These are phyloP conservation scores for Colletotrichum noveboracense DNA, from an alignment of 2,329 filamentous ascomycete genomes.

Conservation along the genomic window DNA sequence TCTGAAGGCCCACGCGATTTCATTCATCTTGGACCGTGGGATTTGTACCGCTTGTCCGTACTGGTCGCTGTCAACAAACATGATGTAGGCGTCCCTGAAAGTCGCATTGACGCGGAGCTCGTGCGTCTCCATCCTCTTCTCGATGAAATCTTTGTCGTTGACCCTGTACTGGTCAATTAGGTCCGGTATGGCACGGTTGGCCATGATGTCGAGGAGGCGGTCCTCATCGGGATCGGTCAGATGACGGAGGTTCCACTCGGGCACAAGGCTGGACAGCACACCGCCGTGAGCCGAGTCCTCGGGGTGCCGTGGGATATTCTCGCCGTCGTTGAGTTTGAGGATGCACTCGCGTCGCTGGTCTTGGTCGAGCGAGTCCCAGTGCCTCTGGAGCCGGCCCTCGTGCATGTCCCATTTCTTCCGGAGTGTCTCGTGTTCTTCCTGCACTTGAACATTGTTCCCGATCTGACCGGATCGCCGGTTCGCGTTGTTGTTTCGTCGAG, in stretches of 20 bases:
- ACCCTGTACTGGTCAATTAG: conserved; percentile 40
- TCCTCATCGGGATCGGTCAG: conserved; percentile 39
- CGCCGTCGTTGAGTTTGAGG: conserved; percentile 35
- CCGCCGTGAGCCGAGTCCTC: conserved; percentile 39
- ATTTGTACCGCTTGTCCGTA: conserved; percentile 42
- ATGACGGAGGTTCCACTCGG: conserved; percentile 50
- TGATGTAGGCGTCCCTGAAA: conserved; percentile 38
- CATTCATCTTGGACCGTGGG: conserved; percentile 26
- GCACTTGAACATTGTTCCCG: no score
- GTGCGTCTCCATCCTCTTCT: conserved; percentile 35
- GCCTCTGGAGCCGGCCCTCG: no score
- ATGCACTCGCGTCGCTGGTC: conserved; percentile 28
- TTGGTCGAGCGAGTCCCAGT: no score
- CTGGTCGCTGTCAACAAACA: conserved; percentile 24
- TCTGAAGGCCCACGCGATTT: conserved; percentile 26
- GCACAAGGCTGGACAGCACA: conserved; percentile 39
- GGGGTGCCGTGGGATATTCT: conserved; percentile 38
- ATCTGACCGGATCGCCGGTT: no score
- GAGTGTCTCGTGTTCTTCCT: no score
- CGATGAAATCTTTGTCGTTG: conserved; percentile 40
- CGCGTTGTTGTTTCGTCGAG: no score
- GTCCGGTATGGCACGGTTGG: conserved; percentile 38
- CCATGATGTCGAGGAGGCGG: conserved; percentile 41
- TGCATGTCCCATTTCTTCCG: no score
- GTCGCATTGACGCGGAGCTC: conserved; percentile 33